Conservation (phyloP, 225 moss, liverwort and hornwort species). For the Marchantia paleacea region DNA sequence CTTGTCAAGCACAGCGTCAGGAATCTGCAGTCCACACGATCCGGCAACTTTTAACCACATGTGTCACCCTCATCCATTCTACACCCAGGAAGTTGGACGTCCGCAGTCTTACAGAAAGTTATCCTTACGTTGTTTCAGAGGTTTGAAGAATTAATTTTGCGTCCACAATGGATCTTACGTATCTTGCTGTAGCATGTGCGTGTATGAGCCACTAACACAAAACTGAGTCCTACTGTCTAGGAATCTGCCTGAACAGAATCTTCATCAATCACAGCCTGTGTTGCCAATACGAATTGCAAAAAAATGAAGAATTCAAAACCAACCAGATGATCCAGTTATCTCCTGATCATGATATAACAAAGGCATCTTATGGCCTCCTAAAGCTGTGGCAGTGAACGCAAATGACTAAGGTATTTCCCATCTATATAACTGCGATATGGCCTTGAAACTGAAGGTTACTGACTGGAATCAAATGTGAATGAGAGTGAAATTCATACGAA, state of each 20-base stretch:
- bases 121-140: not conserved
- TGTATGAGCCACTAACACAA: not conserved
- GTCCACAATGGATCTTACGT: not conserved
- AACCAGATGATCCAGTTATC: not conserved
- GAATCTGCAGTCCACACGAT: constrained; percentile 12
- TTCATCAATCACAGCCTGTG: not conserved
- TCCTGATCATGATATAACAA: not conserved
- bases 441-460: not conserved
- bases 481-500: not conserved
- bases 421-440: not conserved
- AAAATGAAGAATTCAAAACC: not conserved
- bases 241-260: not conserved
- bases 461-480: not conserved
- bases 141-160: not conserved
- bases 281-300: not conserved
- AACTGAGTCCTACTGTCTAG: not conserved
- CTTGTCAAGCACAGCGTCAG: constrained; percentile 18
- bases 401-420: not conserved
- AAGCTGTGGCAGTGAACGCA: not conserved
- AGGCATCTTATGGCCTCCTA: not conserved
- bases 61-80: not conserved
- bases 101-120: not conserved
- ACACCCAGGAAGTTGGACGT: not conserved
- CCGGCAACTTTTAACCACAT: not conserved
- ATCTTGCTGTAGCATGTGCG: not conserved